phyloP scores from a whole-genome alignment of 768 basidiomycete species.

The Suillus sp. region DNA sequence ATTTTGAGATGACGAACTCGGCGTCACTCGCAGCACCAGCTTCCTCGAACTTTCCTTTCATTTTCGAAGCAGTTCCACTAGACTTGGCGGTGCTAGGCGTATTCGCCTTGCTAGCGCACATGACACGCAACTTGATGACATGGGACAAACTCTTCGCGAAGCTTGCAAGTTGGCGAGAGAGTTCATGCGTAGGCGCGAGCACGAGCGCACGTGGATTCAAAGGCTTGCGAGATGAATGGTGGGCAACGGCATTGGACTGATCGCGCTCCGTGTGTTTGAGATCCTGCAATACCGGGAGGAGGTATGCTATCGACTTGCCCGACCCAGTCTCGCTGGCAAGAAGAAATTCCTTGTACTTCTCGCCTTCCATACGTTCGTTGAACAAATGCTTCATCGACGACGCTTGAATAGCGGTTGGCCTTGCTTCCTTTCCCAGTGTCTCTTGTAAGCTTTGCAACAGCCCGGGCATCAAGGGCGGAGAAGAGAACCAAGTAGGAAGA shows the following conservation, averaged over 20 bases:
- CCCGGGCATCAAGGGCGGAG: slow-evolving; percentile 70
- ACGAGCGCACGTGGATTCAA: slow-evolving; percentile 77
- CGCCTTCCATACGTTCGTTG: slow-evolving; percentile 22
- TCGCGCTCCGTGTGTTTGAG: slow-evolving; percentile 66
- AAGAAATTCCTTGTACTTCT: slow-evolving; percentile 49
- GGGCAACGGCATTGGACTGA: slow-evolving; percentile 9
- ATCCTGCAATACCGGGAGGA: slow-evolving; percentile 79
- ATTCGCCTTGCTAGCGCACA: slow-evolving; percentile 70
- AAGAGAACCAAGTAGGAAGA: slow-evolving; percentile 51
- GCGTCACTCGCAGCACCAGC: slow-evolving; percentile 21
- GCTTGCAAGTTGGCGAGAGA: slow-evolving; percentile 74
- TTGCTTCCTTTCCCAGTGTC: slow-evolving; percentile 54
- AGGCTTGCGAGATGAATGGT: slow-evolving; percentile 26
- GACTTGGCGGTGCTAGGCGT: slow-evolving; percentile 24
- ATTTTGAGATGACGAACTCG: slow-evolving; percentile 31
- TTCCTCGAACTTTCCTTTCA: slow-evolving; percentile 39
- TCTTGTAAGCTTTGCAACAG: slow-evolving; percentile 59
- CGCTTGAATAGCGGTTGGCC: slow-evolving; percentile 79
- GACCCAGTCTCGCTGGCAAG: slow-evolving; percentile 91
- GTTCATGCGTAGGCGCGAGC: slow-evolving; percentile 88
- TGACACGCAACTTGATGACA: slow-evolving; percentile 71
- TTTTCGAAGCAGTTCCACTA: slow-evolving; percentile 49
- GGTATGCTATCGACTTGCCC: slow-evolving; percentile 89
- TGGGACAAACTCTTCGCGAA: slow-evolving; percentile 80
- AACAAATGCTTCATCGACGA: slow-evolving; percentile 70